Evolutionary conservation across 352 stramenopile species (phyloP), one percentile per base, ranked within the genome.

Genomic region (Globisporangium megalacanthum): DNA sequence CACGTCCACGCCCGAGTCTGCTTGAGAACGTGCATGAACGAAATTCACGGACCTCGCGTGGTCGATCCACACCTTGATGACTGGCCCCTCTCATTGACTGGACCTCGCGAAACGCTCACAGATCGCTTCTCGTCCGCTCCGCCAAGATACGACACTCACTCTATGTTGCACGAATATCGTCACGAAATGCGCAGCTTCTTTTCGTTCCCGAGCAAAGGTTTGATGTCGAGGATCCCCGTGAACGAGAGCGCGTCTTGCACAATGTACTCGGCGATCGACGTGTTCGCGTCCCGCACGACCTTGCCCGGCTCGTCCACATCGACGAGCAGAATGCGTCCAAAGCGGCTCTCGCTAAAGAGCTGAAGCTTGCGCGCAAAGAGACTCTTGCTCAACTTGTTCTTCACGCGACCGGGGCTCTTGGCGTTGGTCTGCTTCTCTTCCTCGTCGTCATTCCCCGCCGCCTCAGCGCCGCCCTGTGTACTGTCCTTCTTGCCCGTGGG

Each of bases 191-290:
- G 31, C 17, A 86, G 57, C 36, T 77, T 79, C 61, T 79, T 83
- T 1, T 73, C 70, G 33, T 76, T 68, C 25, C 66, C 66, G 13
- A 86, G 53, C 29, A 86, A 62, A 41, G 69, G 64, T 33, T 86
- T 83, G 51, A 86, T 77, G 52, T 86, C 73, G 19, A 79, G 25
- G 37, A 86, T 83, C 36, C 48, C 66, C 53, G 77, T 77, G 7
- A 56, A 64, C 25, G 75, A 69, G 7, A 86, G 72, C n/a, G 71
- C 76, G 25, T 86, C 76, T 13, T 52, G 49, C 5, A 75, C 69
- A 0, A 58, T 36, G 51, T 71, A 83, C 52, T 83, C 65, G 37
- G 64, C 51, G 50, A 77, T 42, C 9, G 46, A 51, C 2, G 62
- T 68, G 13, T 62, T 60, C 31, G 61, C 46, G 31, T 70, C 70